Evolutionary conservation across 805 yeast genomes (phyloP), one percentile per base, ranked within the genome.

Genomic region (Kazachstania psychrophila): DNA sequence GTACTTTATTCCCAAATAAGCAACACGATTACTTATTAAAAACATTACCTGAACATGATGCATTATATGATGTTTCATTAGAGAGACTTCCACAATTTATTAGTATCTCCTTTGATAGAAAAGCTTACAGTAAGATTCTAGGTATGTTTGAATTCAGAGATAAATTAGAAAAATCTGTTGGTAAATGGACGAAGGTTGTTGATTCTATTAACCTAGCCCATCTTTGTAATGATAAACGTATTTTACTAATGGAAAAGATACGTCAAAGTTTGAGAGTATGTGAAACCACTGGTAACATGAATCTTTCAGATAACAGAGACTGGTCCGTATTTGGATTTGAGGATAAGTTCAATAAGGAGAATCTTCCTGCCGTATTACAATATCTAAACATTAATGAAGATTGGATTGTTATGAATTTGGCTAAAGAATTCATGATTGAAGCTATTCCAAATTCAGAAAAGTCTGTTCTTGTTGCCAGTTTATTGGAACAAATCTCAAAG

Each of bases 131-230:
- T 41, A 87, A 86, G 52, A 49, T 86, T 13, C 65, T 69, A 20
- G 79, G 86, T 1, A 74, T 86, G 56, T 48, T 80, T 14, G 75
- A 75, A 15, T 76, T 88, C 44, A 73, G 73, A 12, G 49, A 56
- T 10, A 65, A 76, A 34, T 46, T 85, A 31, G 48, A 58, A 2
- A 56, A 64, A 34, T 83, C 94, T 1, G 43, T 69, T 23, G 61
- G 70, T 7, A 64, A 64, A 42, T 65, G 65, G 49, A 47, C 65
- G 30, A 45, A 45, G 22, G 35, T 34, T 8, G 36, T 38, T 9
- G 57, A 58, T 36, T 27, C 18, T 8, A 25, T 49, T 12, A 55
- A 56, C 27, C 34, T 52, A 25, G 42, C 61, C 12, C 46, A 61
- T 36, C 39, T 58, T 8, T 49, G 52, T 34, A 58, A 56, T 33